Base-by-base conservation (phyloP, 176 grass and related monocot genomes). In the Elymus sibiricus region DNA sequence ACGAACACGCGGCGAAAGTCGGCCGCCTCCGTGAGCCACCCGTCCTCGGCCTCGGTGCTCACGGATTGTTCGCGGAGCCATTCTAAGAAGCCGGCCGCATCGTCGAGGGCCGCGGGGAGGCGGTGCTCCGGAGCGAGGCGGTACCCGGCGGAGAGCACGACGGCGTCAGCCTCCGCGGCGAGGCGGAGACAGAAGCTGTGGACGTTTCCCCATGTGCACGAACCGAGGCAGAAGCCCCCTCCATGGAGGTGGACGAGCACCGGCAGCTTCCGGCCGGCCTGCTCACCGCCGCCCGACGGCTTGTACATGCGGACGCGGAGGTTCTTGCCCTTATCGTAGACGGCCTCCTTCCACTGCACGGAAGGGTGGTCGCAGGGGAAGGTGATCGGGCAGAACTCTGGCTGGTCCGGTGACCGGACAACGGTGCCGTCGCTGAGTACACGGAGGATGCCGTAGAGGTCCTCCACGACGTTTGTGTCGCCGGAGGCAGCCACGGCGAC, bases 171-270 rank as follows among this genome's bases (percentile, higher is more conserved):
- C 4, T 95, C 93, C 9, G 87, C 86, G 64, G 93, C 91, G 44
- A 98, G 89, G 86, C 87, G 93, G 69, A 98, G 82, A 49, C 95
- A 95, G 70, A 93, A 93, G n/a, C 85, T 83, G 70, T 98, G 95
- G 40, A 86, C 87, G 87, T 93, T 98, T 8, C 85, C 89, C 95
- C 93, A 93, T 55, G 90, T 90, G 82, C 90, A 92, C 19, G 95
- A 95, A 12, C 95, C 95, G 9, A 98, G 88, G 87, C 95, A 98
- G 82, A 90, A 98, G 3, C 95, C 95, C 14, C 95, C 93, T 34
- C 92, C 91, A 66, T 98, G 95, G 85, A 92, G 95, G 91, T 93
- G 90, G 83, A 95, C 77, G 34, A 91, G 82, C 66, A 93, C 82
- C 2, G 88, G 89, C 9, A 93, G 84, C 65, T 89, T 93, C 5